A percentile compares a stretch with the other conserved stretches of the same genome.
Conservation (phyloP, 768 basidiomycete genomes). For the Flagelloscypha sp. region DNA sequence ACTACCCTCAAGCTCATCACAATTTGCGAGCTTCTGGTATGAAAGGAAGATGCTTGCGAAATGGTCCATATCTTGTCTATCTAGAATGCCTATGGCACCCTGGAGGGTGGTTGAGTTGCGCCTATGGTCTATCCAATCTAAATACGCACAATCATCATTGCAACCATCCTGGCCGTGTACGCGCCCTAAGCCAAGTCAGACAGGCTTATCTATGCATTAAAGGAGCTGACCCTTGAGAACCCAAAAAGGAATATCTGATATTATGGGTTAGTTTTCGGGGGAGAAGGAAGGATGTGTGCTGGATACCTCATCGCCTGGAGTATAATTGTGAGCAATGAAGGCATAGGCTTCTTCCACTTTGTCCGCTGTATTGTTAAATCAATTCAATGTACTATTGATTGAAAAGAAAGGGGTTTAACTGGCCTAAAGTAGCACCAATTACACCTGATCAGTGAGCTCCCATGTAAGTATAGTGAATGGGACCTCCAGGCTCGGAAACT, state of each 20-base stretch:
- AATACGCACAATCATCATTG: slow-evolving; percentile 53
- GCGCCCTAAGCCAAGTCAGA: slow-evolving; percentile 42
- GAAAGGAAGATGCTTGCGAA: slow-evolving; percentile 56
- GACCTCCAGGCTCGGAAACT: slow-evolving; percentile 6
- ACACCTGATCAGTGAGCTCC: slow-evolving; percentile 37
- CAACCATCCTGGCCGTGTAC: slow-evolving; percentile 70
- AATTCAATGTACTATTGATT: slow-evolving; percentile 4
- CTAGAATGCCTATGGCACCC: slow-evolving; percentile 66
- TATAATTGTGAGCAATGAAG: slow-evolving; percentile 74
- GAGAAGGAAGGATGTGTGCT: not conserved
- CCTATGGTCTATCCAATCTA: slow-evolving; percentile 3
- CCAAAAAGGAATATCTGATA: slow-evolving; percentile 68
- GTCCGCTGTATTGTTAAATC: slow-evolving; percentile 34
- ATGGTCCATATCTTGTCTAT: slow-evolving; percentile 63
- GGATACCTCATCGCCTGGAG: slow-evolving; percentile 61
- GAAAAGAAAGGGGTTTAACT: not conserved
- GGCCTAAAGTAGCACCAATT: slow-evolving; percentile 58
- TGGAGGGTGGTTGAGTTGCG: slow-evolving; percentile 15
- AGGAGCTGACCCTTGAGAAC: slow-evolving; percentile 52
- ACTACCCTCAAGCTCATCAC: slow-evolving; percentile 36
- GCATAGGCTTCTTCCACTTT: slow-evolving; percentile 75
- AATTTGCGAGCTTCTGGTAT: slow-evolving; percentile 56
- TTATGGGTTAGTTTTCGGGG: slow-evolving; percentile 5
- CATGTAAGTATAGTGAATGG: not conserved
- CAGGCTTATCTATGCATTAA: not conserved